A percentile compares a stretch with the other conserved stretches of the same genome.
Evolutionary conservation across 176 grass and related monocot species (phyloP).

Genomic region (Zizania latifolia): DNA sequence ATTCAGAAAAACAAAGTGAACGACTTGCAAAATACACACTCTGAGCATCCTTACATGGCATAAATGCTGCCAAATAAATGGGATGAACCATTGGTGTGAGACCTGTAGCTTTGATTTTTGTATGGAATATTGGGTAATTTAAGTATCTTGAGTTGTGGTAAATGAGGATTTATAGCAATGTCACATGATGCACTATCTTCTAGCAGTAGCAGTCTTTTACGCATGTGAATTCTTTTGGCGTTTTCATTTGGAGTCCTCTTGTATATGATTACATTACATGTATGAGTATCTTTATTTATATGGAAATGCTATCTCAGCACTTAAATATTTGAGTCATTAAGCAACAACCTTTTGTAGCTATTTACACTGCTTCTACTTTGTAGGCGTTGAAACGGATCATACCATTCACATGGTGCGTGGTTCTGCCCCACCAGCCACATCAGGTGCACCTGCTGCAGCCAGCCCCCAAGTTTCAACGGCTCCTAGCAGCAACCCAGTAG

Average conservation of each 20-base stretch:
- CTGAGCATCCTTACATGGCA: neutral
- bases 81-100: neutral
- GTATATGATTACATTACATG: neutral
- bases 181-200: neutral
- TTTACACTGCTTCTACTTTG: constrained; percentile 20
- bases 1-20: neutral
- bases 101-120: neutral
- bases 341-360: constrained; percentile 7
- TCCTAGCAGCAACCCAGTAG: constrained; percentile 40
- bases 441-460: constrained; percentile 41
- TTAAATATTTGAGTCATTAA: constrained; percentile 8
- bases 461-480: constrained; percentile 48
- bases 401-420: constrained; percentile 96
- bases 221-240: neutral
- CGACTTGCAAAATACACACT: neutral
- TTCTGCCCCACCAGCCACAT: constrained; percentile 38
- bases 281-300: constrained; percentile 1
- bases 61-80: neutral
- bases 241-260: neutral
- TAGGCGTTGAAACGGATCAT: constrained; percentile 90
- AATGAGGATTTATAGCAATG: neutral
- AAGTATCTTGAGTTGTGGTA: neutral
- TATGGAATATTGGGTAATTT: neutral
- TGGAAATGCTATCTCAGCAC: neutral
- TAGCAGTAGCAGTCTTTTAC: neutral